Percentiles rank a stretch among this genome's conserved stretches.
Evolutionary conservation across 2,329 filamentous ascomycete species (phyloP).

Genomic region (Volutella citrinella): DNA sequence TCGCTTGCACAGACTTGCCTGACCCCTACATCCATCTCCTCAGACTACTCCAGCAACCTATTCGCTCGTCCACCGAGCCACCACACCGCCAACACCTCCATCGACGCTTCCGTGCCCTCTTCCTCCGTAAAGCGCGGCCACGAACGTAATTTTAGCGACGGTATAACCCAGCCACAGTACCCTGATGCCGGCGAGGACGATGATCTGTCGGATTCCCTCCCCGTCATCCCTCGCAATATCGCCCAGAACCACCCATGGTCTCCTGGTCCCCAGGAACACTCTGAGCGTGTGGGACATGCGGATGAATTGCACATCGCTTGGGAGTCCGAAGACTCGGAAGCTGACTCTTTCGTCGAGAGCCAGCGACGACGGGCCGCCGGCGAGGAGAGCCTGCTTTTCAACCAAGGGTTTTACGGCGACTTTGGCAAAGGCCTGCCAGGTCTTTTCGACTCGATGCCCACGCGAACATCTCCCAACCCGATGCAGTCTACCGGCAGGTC

Average conservation of each 20-base stretch:
- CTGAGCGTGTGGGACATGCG: no score
- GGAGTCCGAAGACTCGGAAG: constrained; percentile 26
- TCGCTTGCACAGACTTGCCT: constrained; percentile 38
- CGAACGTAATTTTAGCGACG: constrained; percentile 10
- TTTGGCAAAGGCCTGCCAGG: constrained; percentile 25
- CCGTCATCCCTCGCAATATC: no score
- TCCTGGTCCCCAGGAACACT: no score
- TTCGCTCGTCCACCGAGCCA: constrained; percentile 38
- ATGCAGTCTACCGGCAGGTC: background rate
- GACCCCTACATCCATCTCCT: constrained; percentile 23
- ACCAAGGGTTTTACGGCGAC: constrained; percentile 21
- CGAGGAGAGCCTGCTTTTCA: constrained; percentile 26
- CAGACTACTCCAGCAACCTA: constrained; percentile 37
- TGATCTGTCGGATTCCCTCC: constrained; percentile 14
- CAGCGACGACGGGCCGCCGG: constrained; percentile 11
- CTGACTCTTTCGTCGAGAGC: constrained; percentile 24
- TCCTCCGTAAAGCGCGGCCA: constrained; percentile 23
- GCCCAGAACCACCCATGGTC: no score
- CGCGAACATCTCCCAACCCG: constrained; percentile 5
- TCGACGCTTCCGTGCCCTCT: constrained; percentile 30
- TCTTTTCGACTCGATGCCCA: constrained; percentile 20
- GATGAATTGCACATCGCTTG: no score
- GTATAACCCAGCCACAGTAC: constrained; percentile 8
- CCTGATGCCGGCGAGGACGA: constrained; percentile 16
- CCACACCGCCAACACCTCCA: constrained; percentile 45